Percentiles rank a stretch among this genome's conserved stretches.
Evolutionary conservation across 2,329 filamentous ascomycete genomes (phyloP).

Genomic region (Tolypocladium capitatum): DNA sequence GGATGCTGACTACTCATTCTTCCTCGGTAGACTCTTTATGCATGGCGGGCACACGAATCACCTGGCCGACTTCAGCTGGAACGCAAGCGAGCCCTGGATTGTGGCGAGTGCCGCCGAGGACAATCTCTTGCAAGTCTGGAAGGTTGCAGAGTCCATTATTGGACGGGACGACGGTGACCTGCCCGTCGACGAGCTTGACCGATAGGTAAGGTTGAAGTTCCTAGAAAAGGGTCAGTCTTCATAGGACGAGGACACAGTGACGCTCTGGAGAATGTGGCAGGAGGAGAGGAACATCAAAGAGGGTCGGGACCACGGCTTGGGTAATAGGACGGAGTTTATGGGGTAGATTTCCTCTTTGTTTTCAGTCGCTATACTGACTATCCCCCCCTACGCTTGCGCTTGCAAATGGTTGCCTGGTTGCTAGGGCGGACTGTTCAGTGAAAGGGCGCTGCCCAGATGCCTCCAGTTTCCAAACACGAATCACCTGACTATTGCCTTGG

Average conservation of each 20-base stretch:
- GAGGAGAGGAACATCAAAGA: constrained; percentile 3
- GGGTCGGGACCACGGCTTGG: background rate
- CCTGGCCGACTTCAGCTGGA: constrained; percentile 95
- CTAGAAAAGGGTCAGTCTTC: constrained; percentile 15
- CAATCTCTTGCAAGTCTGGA: constrained; percentile 93
- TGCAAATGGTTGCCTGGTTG: background rate
- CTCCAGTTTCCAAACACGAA: background rate
- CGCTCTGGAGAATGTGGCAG: constrained; percentile 10
- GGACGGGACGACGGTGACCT: constrained; percentile 64
- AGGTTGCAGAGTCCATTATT: constrained; percentile 70
- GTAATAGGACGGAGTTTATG: background rate
- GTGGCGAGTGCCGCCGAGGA: constrained; percentile 93
- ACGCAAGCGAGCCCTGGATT: constrained; percentile 91
- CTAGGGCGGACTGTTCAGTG: background rate
- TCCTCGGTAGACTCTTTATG: constrained; percentile 79
- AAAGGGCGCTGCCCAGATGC: background rate
- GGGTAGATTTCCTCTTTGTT: background rate
- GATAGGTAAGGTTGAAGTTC: constrained; percentile 29
- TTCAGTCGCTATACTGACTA: background rate
- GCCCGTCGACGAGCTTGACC: constrained; percentile 63
- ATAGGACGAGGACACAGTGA: constrained; percentile 11
- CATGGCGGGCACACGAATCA: constrained; percentile 97
- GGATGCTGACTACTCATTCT: constrained; percentile 9
- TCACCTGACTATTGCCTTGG: background rate
- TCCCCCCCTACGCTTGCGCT: background rate